Evolutionary conservation across 805 yeast species (phyloP).

Genomic region (Lipomyces anomalus): DNA sequence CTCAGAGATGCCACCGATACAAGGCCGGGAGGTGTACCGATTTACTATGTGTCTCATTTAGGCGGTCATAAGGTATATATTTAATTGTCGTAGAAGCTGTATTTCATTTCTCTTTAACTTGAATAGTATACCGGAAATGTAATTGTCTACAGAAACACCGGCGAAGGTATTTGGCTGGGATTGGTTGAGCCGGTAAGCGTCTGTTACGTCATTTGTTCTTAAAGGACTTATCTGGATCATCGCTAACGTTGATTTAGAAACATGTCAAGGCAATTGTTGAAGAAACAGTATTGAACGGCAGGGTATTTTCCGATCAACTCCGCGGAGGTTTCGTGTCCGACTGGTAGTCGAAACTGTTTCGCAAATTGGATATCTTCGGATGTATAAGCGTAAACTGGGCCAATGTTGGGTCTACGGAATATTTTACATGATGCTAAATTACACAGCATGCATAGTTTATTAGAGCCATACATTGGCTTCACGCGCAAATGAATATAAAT

Average conservation of each 20-base stretch:
- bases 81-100: background rate
- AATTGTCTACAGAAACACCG: constrained; percentile 63
- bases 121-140: constrained; percentile 75
- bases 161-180: constrained; percentile 84
- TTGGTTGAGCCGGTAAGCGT: constrained; percentile 56
- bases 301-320: constrained; percentile 65
- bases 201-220: background rate
- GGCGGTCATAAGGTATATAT: constrained; percentile 77
- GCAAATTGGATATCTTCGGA: too few species aligned
- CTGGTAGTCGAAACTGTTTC: constrained; percentile 32
- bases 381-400: too few species aligned
- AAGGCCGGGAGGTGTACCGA: constrained; percentile 67
- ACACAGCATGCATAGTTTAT: too few species aligned
- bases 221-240: background rate
- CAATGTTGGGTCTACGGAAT: too few species aligned
- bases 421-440: too few species aligned
- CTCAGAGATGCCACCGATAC: constrained; percentile 73
- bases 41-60: constrained; percentile 72
- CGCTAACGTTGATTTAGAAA: constrained; percentile 25
- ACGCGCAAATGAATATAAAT: too few species aligned
- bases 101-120: background rate
- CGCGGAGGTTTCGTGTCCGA: constrained; percentile 42
- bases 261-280: constrained; percentile 70
- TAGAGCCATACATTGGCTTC: too few species aligned
- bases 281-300: constrained; percentile 62